phyloP scores from a whole-genome alignment of 2,329 filamentous ascomycete species.

The Fusarium succisae region DNA sequence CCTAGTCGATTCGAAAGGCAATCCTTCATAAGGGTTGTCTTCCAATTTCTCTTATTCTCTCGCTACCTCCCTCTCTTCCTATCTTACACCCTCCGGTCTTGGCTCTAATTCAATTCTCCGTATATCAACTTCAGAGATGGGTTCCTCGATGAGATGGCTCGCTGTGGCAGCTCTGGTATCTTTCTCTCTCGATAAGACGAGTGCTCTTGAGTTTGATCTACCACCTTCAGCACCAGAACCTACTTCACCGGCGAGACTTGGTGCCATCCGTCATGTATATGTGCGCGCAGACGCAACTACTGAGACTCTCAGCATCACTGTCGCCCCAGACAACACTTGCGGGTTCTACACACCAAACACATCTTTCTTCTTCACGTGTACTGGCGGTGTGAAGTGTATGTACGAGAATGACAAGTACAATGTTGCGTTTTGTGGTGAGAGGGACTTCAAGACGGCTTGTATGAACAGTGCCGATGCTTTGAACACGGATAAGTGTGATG shows the following conservation, averaged over 20 bases:
- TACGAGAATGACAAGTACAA: conserved; percentile 32
- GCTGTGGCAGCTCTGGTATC: conserved; percentile 9
- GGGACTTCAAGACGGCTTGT: conserved; percentile 17
- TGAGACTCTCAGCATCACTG: conserved; percentile 1
- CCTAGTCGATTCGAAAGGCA: background rate
- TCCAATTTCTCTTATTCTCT: background rate
- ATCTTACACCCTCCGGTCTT: background rate
- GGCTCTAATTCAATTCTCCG: background rate
- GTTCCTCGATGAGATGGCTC: conserved; percentile 21
- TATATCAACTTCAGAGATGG: background rate
- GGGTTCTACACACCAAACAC: conserved; percentile 9
- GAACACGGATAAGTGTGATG: conserved; percentile 18
- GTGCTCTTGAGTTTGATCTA: conserved; percentile 8
- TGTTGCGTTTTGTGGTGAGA: conserved; percentile 13
- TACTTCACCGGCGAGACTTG: conserved; percentile 1
- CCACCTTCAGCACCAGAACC: conserved; percentile 24
- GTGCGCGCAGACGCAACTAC: conserved; percentile 9
- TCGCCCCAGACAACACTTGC: conserved; percentile 20
- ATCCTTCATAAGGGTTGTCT: background rate
- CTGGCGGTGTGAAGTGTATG: conserved; percentile 6
- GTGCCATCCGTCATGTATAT: conserved; percentile 1
- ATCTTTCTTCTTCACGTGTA: conserved; percentile 13
- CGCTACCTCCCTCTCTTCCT: background rate
- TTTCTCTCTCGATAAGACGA: conserved; percentile 13
- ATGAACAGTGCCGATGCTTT: conserved; percentile 1